These are phyloP conservation scores for Didymella pinodella DNA, from an alignment of 2,329 filamentous ascomycete genomes.

Conservation along the genomic window DNA sequence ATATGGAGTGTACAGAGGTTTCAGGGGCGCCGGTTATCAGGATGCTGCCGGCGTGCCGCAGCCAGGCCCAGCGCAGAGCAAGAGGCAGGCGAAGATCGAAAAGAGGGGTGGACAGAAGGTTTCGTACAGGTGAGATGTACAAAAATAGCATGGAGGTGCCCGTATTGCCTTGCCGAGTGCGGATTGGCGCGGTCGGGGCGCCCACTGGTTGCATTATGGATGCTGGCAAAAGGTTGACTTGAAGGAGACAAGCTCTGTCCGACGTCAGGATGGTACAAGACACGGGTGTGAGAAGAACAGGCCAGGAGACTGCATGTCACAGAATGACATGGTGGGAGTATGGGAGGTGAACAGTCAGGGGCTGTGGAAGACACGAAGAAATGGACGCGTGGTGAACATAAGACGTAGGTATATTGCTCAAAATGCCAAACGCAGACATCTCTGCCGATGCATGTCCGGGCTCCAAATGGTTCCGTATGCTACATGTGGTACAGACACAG, in stretches of 20 bases:
- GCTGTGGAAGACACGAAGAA: no score
- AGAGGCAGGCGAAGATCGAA: conserved; percentile 61
- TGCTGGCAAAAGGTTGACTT: no score
- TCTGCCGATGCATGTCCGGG: conserved; percentile 18
- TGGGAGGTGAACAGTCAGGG: no score
- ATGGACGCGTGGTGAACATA: conserved; percentile 2
- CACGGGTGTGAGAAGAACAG: no score
- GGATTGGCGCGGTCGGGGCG: no score
- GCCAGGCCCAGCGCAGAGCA: conserved; percentile 49
- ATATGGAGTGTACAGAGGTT: conserved; percentile 57
- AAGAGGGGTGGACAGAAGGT: conserved; percentile 60
- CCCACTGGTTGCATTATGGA: no score
- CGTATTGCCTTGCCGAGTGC: neutral
- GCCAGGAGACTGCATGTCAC: neutral
- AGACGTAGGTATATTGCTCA: conserved; percentile 24
- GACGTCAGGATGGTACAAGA: neutral
- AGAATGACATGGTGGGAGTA: neutral
- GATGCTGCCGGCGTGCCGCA: conserved; percentile 53
- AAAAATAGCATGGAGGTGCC: neutral
- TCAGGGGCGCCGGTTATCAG: conserved; percentile 51
- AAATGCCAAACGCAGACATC: conserved; percentile 18
- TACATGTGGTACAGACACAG: conserved; percentile 31
- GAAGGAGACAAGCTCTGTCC: neutral
- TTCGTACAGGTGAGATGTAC: conserved; percentile 54
- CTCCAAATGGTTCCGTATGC: conserved; percentile 25